Evolutionary conservation across 108 stramenopile species (phyloP), one percentile per base, ranked within the genome.

Genomic region (Nannochloropsis salina): DNA sequence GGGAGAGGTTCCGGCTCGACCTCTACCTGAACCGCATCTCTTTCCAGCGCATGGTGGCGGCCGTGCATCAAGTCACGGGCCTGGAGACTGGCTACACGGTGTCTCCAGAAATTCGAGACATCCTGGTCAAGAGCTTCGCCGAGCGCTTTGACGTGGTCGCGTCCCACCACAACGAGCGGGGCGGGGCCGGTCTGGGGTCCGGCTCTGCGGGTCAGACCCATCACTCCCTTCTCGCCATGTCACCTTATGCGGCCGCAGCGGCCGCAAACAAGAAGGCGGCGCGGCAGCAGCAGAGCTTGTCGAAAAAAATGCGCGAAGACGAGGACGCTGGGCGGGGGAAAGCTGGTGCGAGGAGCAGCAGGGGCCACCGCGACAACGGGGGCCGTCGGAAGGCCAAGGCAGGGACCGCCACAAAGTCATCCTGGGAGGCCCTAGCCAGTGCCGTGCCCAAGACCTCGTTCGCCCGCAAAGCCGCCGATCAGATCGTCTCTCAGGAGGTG

Each of bases 1-100:
- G 61, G 61, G 61, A 74, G n/a, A 74, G 61, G 61, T 74, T 74
- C n/a, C 61, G 61, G 61, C 61, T 74, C n/a, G 61, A 74, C n/a
- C 61, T 74, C 20, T 74, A 74, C 61, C n/a, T 74, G 61, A 74
- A 74, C n/a, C 61, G 61, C 20, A 74, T 74, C 6, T 74, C 61
- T 15, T 74, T 74, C n/a, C 61, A 74, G n/a, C 61, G 61, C 61
- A 74, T 74, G 61, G 61, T 74, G 15, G 61, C 61, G 20, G 61
- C 61, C 4, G 61, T 74, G 8, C 61, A 74, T 74, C 61, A 74
- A 74, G 61, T 74, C 3, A 74, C 61, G 61, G 61, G 61, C 61
- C n/a, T 74, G 61, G 61, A 74, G n/a, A 74, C 61, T 74, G 61
- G 61, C 0, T 74, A 74, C n/a, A 74, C 61, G 8, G 61, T 74